Evolutionary conservation across 1,284 basidiomycete genomes (phyloP).

Genomic region (Phellopilus nigrolimitatus): DNA sequence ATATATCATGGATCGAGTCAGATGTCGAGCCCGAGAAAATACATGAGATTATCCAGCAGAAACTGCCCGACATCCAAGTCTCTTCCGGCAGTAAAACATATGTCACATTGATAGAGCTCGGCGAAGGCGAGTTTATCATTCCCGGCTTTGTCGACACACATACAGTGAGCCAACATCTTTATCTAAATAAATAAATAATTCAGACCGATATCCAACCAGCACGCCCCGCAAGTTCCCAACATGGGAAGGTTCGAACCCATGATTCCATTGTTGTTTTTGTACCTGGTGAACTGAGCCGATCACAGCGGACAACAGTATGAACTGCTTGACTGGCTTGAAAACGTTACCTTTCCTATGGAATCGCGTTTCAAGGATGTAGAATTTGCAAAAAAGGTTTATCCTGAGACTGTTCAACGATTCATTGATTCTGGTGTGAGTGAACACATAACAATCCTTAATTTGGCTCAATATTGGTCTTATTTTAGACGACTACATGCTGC

Average conservation of each 20-base stretch:
- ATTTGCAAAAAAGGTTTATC: constrained; percentile 73
- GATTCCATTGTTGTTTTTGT: constrained; percentile 5
- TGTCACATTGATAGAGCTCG: constrained; percentile 43
- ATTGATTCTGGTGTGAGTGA: constrained; percentile 71
- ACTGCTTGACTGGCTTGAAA: constrained; percentile 87
- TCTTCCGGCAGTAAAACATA: constrained; percentile 27
- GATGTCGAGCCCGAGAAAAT: constrained; percentile 44
- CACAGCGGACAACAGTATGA: constrained; percentile 71
- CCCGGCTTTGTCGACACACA: constrained; percentile 92
- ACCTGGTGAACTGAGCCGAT: constrained; percentile 2
- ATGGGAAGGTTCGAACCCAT: constrained; percentile 57
- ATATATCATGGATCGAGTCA: constrained; percentile 64
- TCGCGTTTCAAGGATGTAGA: constrained; percentile 66
- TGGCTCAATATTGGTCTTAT: constrained; percentile 7
- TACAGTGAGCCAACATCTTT: constrained; percentile 49
- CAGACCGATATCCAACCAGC: constrained; percentile 39
- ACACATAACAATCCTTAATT: neutral
- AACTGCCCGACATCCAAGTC: constrained; percentile 27
- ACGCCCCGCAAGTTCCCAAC: constrained; percentile 86
- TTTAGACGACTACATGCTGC: constrained; percentile 87
- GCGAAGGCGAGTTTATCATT: constrained; percentile 73
- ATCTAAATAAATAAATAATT: neutral
- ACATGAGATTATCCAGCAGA: constrained; percentile 41
- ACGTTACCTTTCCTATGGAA: constrained; percentile 90
- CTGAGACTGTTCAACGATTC: constrained; percentile 68